Evolutionary conservation across 352 stramenopile genomes (phyloP).

Genomic region (Phytophthora megakarya): DNA sequence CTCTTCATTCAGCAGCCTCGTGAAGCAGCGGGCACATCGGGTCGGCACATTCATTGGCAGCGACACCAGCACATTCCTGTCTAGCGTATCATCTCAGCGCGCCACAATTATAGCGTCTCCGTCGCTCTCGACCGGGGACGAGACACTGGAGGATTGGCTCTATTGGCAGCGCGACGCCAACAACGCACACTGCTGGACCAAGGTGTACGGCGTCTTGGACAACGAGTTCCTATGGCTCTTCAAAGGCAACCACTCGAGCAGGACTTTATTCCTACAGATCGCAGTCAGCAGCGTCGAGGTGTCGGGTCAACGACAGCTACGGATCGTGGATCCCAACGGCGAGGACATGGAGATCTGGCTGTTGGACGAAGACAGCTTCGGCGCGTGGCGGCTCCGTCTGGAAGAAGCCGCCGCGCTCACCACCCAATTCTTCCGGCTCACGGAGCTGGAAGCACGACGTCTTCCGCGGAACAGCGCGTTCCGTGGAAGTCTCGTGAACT

Average conservation of each 20-base stretch:
- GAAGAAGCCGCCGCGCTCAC: slow-evolving; percentile 67
- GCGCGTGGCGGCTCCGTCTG: slow-evolving; percentile 55
- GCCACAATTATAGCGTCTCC: slow-evolving; percentile 51
- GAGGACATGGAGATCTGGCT: slow-evolving; percentile 81
- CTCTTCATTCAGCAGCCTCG: slow-evolving; percentile 18
- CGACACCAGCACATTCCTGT: slow-evolving; percentile 42
- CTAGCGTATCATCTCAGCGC: slow-evolving; percentile 41
- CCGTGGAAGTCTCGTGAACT: slow-evolving; percentile 69
- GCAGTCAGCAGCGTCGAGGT: slow-evolving; percentile 71
- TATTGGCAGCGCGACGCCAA: slow-evolving; percentile 82
- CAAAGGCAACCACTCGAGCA: slow-evolving; percentile 59
- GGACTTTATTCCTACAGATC: slow-evolving; percentile 76
- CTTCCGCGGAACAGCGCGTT: slow-evolving; percentile 69
- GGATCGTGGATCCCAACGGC: slow-evolving; percentile 75
- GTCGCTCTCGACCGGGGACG: slow-evolving; percentile 35
- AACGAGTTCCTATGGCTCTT: slow-evolving; percentile 86
- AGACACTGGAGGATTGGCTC: slow-evolving; percentile 76
- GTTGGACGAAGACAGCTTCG: slow-evolving; percentile 55
- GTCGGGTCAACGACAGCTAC: slow-evolving; percentile 66
- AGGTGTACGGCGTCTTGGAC: slow-evolving; percentile 79
- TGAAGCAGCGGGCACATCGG: slow-evolving; percentile 35
- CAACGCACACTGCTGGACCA: slow-evolving; percentile 79
- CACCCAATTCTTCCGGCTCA: slow-evolving; percentile 66
- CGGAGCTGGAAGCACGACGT: slow-evolving; percentile 53
- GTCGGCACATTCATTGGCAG: slow-evolving; percentile 37